phyloP scores from a whole-genome alignment of 805 yeast genomes.

The Ogataea henricii region DNA sequence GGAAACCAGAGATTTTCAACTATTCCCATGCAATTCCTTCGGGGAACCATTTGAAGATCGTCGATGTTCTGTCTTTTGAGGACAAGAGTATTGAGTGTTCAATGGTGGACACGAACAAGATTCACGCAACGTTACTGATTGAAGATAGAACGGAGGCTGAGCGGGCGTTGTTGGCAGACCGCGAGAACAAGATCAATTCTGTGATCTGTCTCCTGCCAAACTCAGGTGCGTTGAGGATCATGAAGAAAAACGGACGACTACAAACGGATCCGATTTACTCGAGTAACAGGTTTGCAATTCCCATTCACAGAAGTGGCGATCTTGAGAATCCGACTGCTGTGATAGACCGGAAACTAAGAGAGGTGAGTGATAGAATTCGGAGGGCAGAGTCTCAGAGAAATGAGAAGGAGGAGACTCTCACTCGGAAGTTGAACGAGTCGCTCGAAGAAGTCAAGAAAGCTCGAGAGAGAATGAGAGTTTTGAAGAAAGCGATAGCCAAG shows the following conservation, averaged over 20 bases:
- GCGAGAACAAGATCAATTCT: slow-evolving; percentile 27
- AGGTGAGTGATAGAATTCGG: slow-evolving; percentile 11
- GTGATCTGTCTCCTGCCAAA: slow-evolving; percentile 29
- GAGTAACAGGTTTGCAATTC: slow-evolving; percentile 20
- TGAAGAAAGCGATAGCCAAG: slow-evolving; percentile 33
- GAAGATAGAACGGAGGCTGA: slow-evolving; percentile 55
- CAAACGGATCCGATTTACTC: slow-evolving; percentile 34
- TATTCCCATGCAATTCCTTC: slow-evolving; percentile 49
- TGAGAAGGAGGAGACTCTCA: slow-evolving; percentile 11
- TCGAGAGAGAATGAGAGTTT: slow-evolving; percentile 17
- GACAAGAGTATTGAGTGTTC: slow-evolving; percentile 58
- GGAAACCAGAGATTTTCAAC: slow-evolving; percentile 60
- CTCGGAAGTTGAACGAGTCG: slow-evolving; percentile 5
- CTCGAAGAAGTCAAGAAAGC: slow-evolving; percentile 16
- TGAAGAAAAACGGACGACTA: slow-evolving; percentile 29
- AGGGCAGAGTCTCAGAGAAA: slow-evolving; percentile 12
- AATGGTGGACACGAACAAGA: slow-evolving; percentile 60
- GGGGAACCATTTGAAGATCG: slow-evolving; percentile 45
- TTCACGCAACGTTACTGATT: slow-evolving; percentile 61
- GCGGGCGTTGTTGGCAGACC: slow-evolving; percentile 36
- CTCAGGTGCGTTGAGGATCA: slow-evolving; percentile 27
- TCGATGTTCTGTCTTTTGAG: slow-evolving; percentile 61
- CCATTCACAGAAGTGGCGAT: slow-evolving; percentile 28
- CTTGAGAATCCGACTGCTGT: slow-evolving; percentile 23
- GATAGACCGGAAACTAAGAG: slow-evolving; percentile 18